Conservation (phyloP, 768 basidiomycete genomes). For the Kwoniella heveanensis region DNA sequence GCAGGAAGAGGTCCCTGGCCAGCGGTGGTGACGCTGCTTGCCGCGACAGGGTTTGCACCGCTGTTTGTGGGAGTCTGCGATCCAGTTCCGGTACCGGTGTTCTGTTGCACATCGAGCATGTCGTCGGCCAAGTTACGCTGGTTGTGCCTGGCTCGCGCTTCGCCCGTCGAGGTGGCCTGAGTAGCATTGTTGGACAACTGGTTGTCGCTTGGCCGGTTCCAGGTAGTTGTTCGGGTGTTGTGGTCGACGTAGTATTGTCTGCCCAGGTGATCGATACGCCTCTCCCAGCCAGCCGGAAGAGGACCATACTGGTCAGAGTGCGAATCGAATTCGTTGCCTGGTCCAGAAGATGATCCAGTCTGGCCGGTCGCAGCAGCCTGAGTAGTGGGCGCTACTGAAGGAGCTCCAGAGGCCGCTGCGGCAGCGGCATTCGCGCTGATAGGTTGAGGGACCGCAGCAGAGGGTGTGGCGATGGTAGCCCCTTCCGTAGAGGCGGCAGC, state of each 20-base stretch:
- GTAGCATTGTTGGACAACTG: conserved; percentile 70
- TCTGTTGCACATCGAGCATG: conserved; percentile 52
- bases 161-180: conserved; percentile 51
- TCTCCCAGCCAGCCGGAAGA: conserved; percentile 90
- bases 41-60: conserved; percentile 40
- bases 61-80: conserved; percentile 42
- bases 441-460: conserved; percentile 40
- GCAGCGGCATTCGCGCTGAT: conserved; percentile 58
- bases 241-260: conserved; percentile 99
- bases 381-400: conserved; percentile 48
- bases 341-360: conserved; percentile 62
- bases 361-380: conserved; percentile 53
- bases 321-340: conserved; percentile 70
- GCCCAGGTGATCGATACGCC: conserved; percentile 92
- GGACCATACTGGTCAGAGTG: conserved; percentile 91
- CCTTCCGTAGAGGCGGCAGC: conserved; percentile 31
- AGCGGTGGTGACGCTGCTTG: conserved; percentile 62
- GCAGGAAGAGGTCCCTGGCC: conserved; percentile 87
- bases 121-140: conserved; percentile 57
- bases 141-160: conserved; percentile 56
- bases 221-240: conserved; percentile 94
- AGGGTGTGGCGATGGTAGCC: conserved; percentile 37
- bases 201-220: conserved; percentile 85
- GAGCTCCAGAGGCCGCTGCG: conserved; percentile 55
- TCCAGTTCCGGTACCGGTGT: conserved; percentile 36